Evolutionary conservation across 139 green algal genomes (phyloP).

Genomic region (Micractinium sp.): DNA sequence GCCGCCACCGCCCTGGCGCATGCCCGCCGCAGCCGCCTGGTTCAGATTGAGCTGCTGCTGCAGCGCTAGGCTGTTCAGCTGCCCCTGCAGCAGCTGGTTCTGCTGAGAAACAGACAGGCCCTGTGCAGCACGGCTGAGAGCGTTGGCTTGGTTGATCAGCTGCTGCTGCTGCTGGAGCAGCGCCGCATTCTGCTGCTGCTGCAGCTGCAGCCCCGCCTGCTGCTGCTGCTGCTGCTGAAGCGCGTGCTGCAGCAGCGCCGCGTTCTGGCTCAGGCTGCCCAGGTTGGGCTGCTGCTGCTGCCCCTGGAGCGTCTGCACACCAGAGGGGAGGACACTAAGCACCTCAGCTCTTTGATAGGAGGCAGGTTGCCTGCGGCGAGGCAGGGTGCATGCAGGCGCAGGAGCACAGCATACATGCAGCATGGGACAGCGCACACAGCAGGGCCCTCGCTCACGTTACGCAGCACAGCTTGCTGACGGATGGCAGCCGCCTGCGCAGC

Average conservation of each 20-base stretch:
- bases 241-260: slow-evolving; percentile 6
- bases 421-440: not conserved
- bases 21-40: not conserved
- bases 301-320: slow-evolving; percentile 1
- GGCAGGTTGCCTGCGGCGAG: not conserved
- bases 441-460: slow-evolving; percentile 4
- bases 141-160: not conserved
- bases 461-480: slow-evolving; percentile 32
- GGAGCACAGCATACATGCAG: not conserved
- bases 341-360: not conserved
- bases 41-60: slow-evolving; percentile 29
- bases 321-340: not conserved
- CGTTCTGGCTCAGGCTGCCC: slow-evolving; percentile 12
- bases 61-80: slow-evolving; percentile 36
- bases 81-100: slow-evolving; percentile 39
- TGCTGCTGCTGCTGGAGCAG: slow-evolving; percentile 28
- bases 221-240: slow-evolving; percentile 39
- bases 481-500: slow-evolving; percentile 20
- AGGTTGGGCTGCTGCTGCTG: slow-evolving; percentile 25
- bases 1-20: slow-evolving; percentile 5
- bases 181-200: slow-evolving; percentile 25
- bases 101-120: slow-evolving; percentile 24
- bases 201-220: not conserved
- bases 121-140: slow-evolving; percentile 15
- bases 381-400: not conserved